phyloP scores from a whole-genome alignment of 2,329 filamentous ascomycete species.

The Emergomyces pasteurianus region DNA sequence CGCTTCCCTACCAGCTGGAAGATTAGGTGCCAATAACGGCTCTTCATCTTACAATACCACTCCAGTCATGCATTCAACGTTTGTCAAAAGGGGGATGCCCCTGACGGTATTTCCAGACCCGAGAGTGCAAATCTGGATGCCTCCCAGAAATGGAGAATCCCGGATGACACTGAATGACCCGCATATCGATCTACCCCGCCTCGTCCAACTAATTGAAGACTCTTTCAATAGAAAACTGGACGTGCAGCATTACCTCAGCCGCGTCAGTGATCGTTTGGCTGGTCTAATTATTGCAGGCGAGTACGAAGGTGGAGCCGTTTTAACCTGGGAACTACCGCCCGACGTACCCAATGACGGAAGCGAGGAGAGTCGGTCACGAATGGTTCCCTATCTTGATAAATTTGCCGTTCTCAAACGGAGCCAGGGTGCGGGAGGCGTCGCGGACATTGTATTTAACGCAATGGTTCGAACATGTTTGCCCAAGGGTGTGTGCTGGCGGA shows the following conservation, averaged over 20 bases:
- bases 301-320: slow-evolving; percentile 87
- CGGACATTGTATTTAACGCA: slow-evolving; percentile 90
- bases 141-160: slow-evolving; percentile 47
- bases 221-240: slow-evolving; percentile 82
- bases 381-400: slow-evolving; percentile 93
- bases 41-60: slow-evolving; percentile 21
- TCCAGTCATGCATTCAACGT: slow-evolving; percentile 52
- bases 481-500: slow-evolving; percentile 81
- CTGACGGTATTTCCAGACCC: slow-evolving; percentile 72
- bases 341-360: slow-evolving; percentile 44
- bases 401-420: slow-evolving; percentile 83
- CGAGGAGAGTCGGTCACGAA: slow-evolving; percentile 43
- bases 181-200: slow-evolving; percentile 67
- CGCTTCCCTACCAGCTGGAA: slow-evolving; percentile 69
- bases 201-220: slow-evolving; percentile 83
- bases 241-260: slow-evolving; percentile 64
- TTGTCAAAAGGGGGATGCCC: slow-evolving; percentile 85
- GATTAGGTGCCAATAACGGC: slow-evolving; percentile 38
- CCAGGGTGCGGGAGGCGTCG: slow-evolving; percentile 84
- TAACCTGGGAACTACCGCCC: slow-evolving; percentile 81
- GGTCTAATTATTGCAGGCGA: slow-evolving; percentile 91
- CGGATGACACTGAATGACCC: slow-evolving; percentile 64
- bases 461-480: slow-evolving; percentile 89
- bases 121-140: slow-evolving; percentile 52
- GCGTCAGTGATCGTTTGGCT: slow-evolving; percentile 71